Evolutionary conservation across 73 alveolate species (phyloP).

Genomic region (Symbiodinium natans): DNA sequence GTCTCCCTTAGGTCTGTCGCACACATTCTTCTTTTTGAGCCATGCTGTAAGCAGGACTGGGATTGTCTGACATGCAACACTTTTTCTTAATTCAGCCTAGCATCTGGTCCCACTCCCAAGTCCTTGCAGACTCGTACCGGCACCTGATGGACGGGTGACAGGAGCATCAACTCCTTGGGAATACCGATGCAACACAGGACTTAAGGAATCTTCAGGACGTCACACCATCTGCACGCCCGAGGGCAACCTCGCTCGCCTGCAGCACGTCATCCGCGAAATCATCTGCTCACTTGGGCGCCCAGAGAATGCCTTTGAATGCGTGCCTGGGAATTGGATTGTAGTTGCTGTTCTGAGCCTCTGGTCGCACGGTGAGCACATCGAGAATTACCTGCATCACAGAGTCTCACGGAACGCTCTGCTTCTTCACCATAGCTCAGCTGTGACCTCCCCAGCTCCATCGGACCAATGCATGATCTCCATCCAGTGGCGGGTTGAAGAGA

Average conservation of each 20-base stretch:
- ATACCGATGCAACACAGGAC: not conserved
- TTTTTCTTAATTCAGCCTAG: not conserved
- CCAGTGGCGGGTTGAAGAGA: constrained; percentile 60
- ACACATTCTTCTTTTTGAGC: too few species aligned
- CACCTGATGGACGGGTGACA: not conserved
- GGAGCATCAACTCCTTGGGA: not conserved
- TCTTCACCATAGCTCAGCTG: too few species aligned
- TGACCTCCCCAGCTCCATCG: constrained; percentile 90
- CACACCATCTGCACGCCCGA: not conserved
- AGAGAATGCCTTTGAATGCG: too few species aligned
- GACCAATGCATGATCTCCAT: constrained; percentile 88
- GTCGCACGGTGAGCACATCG: constrained; percentile 69
- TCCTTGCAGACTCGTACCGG: constrained; percentile 8
- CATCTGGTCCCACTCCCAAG: constrained; percentile 65
- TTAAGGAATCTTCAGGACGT: not conserved
- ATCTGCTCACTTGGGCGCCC: too few species aligned
- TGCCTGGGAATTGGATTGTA: constrained; percentile 76
- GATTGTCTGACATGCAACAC: not conserved
- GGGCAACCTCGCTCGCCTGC: constrained; percentile 91
- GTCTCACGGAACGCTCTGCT: too few species aligned
- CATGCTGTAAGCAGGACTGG: too few species aligned
- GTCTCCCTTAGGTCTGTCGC: not conserved
- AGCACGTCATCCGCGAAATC: too few species aligned
- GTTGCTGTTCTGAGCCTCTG: constrained; percentile 55
- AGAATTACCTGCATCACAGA: constrained; percentile 32